phyloP scores from a whole-genome alignment of 441 rosid species.

The Corymbia citriodora region DNA sequence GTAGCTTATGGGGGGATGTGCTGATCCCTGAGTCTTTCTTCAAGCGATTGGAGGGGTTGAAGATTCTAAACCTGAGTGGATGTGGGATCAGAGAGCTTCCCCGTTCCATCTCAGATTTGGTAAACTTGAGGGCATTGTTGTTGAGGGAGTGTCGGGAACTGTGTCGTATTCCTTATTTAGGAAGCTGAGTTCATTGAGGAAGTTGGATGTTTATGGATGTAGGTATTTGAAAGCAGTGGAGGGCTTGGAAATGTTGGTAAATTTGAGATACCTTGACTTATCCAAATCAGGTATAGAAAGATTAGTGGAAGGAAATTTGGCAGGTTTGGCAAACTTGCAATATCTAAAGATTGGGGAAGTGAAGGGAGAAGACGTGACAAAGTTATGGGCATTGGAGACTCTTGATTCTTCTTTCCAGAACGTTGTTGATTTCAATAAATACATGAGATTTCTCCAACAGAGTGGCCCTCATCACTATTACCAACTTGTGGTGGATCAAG shows the following conservation, averaged over 20 bases:
- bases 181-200: slow-evolving; percentile 2
- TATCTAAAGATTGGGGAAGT: background rate
- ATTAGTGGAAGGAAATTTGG: background rate
- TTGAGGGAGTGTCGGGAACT: no score
- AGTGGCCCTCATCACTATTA: background rate
- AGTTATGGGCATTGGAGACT: background rate
- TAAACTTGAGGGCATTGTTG: no score
- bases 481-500: background rate
- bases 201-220: slow-evolving; percentile 3
- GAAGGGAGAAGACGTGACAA: background rate
- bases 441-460: background rate
- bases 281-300: background rate
- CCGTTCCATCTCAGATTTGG: background rate
- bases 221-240: background rate
- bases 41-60: background rate
- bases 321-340: background rate
- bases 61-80: slow-evolving; percentile 3
- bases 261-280: slow-evolving; percentile 7
- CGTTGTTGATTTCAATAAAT: background rate
- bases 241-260: background rate
- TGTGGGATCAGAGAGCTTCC: background rate
- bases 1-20: background rate
- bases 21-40: slow-evolving; percentile 6
- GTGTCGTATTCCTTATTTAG: background rate
- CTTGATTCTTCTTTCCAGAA: background rate